Evolutionary conservation across 495 filamentous ascomycete species (phyloP).

Genomic region (Penicillium egyptiacum): DNA sequence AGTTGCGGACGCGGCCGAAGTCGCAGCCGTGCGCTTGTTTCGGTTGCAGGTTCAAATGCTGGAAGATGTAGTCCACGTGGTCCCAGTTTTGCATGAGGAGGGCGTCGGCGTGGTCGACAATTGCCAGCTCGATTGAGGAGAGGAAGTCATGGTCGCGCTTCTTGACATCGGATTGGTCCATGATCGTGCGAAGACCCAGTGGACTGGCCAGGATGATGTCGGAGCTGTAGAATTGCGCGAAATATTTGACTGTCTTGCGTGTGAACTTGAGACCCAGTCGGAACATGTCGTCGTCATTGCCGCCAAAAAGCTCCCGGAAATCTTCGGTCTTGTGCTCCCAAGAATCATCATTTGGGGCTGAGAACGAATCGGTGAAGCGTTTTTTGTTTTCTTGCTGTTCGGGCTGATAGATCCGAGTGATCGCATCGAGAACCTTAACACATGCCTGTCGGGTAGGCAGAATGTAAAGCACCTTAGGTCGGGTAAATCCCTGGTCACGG

Average conservation of each 20-base stretch:
- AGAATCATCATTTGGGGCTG: slow-evolving; percentile 59
- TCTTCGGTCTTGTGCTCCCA: slow-evolving; percentile 77
- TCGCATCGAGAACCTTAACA: slow-evolving; percentile 69
- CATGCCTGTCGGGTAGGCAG: slow-evolving; percentile 85
- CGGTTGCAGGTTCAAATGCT: slow-evolving; percentile 89
- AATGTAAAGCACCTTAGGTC: slow-evolving; percentile 88
- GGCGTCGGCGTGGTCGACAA: slow-evolving; percentile 91
- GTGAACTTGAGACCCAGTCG: slow-evolving; percentile 92
- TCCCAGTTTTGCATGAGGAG: slow-evolving; percentile 99
- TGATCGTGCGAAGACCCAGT: slow-evolving; percentile 82
- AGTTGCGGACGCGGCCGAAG: slow-evolving; percentile 84
- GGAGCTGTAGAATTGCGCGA: slow-evolving; percentile 91
- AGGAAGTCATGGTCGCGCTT: slow-evolving; percentile 90
- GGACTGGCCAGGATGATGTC: slow-evolving; percentile 92
- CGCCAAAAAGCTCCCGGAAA: slow-evolving; percentile 85
- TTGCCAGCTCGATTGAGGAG: slow-evolving; percentile 83
- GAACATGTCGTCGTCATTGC: slow-evolving; percentile 97
- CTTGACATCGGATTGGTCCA: slow-evolving; percentile 72
- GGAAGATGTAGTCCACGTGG: slow-evolving; percentile 84
- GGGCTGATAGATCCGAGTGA: slow-evolving; percentile 69
- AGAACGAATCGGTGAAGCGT: slow-evolving; percentile 80
- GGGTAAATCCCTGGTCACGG: slow-evolving; percentile 92
- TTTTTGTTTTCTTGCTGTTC: slow-evolving; percentile 96
- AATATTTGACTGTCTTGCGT: slow-evolving; percentile 90
- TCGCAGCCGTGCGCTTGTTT: slow-evolving; percentile 90